Conservation (phyloP, 1,284 basidiomycete genomes). For the Ustanciosporium gigantosporum region DNA sequence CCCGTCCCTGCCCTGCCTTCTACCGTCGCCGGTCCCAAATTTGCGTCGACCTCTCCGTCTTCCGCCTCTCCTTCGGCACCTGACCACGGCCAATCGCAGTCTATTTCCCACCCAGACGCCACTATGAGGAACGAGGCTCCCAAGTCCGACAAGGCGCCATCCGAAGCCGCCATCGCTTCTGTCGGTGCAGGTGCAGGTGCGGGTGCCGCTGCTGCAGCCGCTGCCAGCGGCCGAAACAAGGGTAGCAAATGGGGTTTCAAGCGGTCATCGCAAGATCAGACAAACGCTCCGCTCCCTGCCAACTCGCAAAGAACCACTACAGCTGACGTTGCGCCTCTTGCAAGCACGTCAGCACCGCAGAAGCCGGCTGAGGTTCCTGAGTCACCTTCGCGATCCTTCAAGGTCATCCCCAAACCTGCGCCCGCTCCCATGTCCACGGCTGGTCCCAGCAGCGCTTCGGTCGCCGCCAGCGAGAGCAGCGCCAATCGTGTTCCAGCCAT, state of each 20-base stretch:
- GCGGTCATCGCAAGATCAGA: slow-evolving; percentile 25
- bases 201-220: slow-evolving; percentile 12
- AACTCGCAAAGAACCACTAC: neutral
- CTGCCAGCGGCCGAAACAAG: slow-evolving; percentile 29
- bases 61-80: too few species aligned
- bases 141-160: too few species aligned
- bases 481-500: slow-evolving; percentile 12
- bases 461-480: slow-evolving; percentile 24
- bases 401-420: slow-evolving; percentile 33
- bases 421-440: slow-evolving; percentile 7
- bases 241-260: slow-evolving; percentile 41
- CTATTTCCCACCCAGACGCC: too few species aligned
- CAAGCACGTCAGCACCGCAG: slow-evolving; percentile 9
- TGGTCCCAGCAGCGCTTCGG: slow-evolving; percentile 21
- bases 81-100: too few species aligned
- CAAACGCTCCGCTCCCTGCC: neutral
- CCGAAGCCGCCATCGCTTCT: neutral
- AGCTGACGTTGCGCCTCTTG: neutral
- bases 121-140: too few species aligned
- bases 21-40: too few species aligned
- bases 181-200: slow-evolving; percentile 5
- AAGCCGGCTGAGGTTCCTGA: slow-evolving; percentile 5
- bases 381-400: slow-evolving; percentile 34
- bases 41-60: too few species aligned
- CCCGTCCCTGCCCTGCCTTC: slow-evolving; percentile 32